Evolutionary conservation across 305 asterid species (phyloP), one percentile per base, ranked within the genome.

Genomic region (Fraxinus dipetala): DNA sequence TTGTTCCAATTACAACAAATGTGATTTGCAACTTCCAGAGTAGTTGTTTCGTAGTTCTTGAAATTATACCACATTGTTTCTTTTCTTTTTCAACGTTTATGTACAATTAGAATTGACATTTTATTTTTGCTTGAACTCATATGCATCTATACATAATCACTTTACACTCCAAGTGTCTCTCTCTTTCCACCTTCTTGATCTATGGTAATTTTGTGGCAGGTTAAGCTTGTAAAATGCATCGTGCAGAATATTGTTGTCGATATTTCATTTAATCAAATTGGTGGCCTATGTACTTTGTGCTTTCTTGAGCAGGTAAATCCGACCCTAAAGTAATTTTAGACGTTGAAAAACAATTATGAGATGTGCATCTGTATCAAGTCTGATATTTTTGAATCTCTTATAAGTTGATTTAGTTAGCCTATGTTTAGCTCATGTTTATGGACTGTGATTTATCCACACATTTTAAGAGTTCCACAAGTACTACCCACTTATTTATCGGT

Each of bases 281-380:
- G 99, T 16, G 98, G 99, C 40, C 95, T 96, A 81, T 90, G 91
- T 83, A 92, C 98, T 67, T 80, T 96, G 35, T 91, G 99, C 90
- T 96, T 96, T 88, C 97, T 96, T 70, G 99, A 96, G 91, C 92
- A 93, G 98, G 98, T 93, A 67, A 67, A 13, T 13, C 13, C 8
- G 36, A 67, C n/a, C 18, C 36, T 28, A 24, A 10, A 67, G 7
- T 26, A 24, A 67, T 59, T n/a, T 56, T 45, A 22, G 20, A 35
- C 36, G 5, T 75, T 18, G 56, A 18, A 75, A 34, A 79, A 11
- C 72, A 11, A 67, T 28, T 24, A 10, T 67, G 74, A 67, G 74
- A 67, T 24, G 36, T 67, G 34, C 69, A 59, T 59, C 14, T 51
- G 54, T 72, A 30, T 54, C 54, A 35, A 26, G 35, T 78, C 70